phyloP scores from a whole-genome alignment of 139 green algal genomes.

The Tetraselmis striata region DNA sequence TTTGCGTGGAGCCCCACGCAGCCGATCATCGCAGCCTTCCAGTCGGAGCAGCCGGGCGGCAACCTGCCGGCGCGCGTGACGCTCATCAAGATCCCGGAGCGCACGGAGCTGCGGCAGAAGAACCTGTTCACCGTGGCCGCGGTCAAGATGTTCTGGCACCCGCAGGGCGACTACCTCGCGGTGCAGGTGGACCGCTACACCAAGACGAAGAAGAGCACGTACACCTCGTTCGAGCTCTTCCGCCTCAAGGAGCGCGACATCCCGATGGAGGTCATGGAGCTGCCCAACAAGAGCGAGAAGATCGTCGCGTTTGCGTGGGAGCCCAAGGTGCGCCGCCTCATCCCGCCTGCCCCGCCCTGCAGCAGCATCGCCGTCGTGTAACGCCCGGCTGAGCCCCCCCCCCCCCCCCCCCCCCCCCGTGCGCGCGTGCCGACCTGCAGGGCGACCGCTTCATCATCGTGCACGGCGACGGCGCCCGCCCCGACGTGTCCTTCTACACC shows the following conservation, averaged over 20 bases:
- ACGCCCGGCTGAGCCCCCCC: no score
- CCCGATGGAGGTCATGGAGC: constrained; percentile 70
- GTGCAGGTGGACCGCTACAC: constrained; percentile 93
- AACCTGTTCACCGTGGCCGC: constrained; percentile 95
- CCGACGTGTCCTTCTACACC: constrained; percentile 83
- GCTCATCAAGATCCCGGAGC: constrained; percentile 71
- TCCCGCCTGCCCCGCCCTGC: background rate
- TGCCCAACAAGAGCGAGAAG: constrained; percentile 65
- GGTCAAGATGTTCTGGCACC: constrained; percentile 93
- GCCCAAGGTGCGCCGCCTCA: constrained; percentile 44
- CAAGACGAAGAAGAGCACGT: constrained; percentile 96
- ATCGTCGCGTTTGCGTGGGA: constrained; percentile 90
- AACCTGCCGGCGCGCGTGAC: constrained; percentile 79
- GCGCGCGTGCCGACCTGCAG: background rate
- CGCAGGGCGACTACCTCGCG: constrained; percentile 91
- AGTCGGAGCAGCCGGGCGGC: constrained; percentile 63
- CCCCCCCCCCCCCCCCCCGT: background rate
- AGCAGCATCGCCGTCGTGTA: no score
- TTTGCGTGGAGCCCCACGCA: constrained; percentile 88
- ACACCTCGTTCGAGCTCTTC: constrained; percentile 82
- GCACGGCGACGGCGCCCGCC: constrained; percentile 76
- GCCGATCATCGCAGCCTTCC: constrained; percentile 79
- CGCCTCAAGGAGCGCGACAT: constrained; percentile 66
- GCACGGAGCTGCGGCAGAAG: constrained; percentile 86
- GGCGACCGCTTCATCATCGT: constrained; percentile 85